These are phyloP conservation scores for Epichloe elymi DNA, from an alignment of 2,329 filamentous ascomycete genomes.

Conservation along the genomic window DNA sequence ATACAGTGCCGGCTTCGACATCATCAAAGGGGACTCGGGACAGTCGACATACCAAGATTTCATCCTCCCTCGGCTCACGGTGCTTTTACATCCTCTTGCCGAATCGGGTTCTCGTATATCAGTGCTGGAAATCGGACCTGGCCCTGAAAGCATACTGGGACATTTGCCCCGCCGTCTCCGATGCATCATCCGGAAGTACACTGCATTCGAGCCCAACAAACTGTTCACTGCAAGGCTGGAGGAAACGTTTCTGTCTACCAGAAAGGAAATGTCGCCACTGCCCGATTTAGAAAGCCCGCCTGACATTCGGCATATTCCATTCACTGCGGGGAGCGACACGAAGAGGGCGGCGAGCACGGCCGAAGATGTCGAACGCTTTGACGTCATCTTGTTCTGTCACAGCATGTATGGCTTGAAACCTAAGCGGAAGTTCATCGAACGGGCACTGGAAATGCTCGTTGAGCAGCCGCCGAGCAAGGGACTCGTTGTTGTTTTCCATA, in stretches of 20 bases:
- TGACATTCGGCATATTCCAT: neutral
- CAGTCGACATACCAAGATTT: conserved; percentile 10
- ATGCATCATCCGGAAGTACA: conserved; percentile 14
- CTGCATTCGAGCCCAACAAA: neutral
- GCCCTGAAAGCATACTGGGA: conserved; percentile 39
- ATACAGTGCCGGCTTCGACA: conserved; percentile 35
- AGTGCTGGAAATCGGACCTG: conserved; percentile 46
- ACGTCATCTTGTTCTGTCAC: conserved; percentile 48
- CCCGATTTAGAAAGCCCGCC: neutral
- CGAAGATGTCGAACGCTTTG: conserved; percentile 26
- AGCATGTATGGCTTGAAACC: conserved; percentile 48
- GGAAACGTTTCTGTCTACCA: neutral
- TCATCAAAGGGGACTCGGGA: conserved; percentile 22
- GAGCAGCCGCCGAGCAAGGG: conserved; percentile 22
- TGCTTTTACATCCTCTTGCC: conserved; percentile 20
- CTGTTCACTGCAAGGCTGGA: neutral
- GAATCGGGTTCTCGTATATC: conserved; percentile 30
- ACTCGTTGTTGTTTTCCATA: conserved; percentile 43
- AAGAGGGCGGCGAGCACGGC: too few relatives aligned
- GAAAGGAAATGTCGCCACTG: neutral
- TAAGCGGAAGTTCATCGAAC: conserved; percentile 31
- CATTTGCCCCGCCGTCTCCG: conserved; percentile 29
- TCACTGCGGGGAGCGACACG: neutral
- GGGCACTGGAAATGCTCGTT: conserved; percentile 33
- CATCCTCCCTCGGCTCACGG: neutral